phyloP scores from a whole-genome alignment of 2,329 filamentous ascomycete species.

The Raffaelea ambrosiae region DNA sequence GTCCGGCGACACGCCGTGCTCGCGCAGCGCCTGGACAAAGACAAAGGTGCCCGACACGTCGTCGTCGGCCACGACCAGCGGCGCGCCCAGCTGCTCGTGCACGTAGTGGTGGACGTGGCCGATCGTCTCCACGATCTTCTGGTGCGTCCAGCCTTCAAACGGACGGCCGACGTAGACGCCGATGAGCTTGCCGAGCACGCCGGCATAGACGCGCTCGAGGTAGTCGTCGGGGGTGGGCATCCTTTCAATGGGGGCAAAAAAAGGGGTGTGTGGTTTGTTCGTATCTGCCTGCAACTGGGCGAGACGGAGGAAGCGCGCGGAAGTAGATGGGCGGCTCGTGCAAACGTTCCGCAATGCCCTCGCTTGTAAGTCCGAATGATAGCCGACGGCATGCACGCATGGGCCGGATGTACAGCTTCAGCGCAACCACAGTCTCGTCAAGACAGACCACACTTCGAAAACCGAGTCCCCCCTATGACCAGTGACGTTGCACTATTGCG shows the following conservation, averaged over 20 bases:
- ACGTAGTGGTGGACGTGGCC: conserved; percentile 24
- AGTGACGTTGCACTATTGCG: no score
- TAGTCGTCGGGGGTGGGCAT: conserved; percentile 16
- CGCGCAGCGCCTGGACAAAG: conserved; percentile 25
- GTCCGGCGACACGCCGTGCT: conserved; percentile 14
- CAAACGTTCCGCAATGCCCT: no score
- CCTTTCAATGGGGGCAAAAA: background rate
- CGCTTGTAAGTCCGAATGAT: no score
- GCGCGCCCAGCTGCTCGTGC: conserved; percentile 18
- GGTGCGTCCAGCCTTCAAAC: conserved; percentile 27
- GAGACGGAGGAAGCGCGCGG: no score
- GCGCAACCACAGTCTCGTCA: no score
- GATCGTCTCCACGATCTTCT: conserved; percentile 20
- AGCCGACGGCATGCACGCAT: no score
- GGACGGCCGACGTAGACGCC: conserved; percentile 28
- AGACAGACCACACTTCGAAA: no score
- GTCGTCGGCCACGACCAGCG: conserved; percentile 24
- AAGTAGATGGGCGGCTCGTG: no score
- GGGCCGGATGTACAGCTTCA: no score
- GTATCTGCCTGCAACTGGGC: no score
- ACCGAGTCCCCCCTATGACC: no score
- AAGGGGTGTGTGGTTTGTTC: no score
- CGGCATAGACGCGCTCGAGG: conserved; percentile 26
- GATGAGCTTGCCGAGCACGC: conserved; percentile 28
- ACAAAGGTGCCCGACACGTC: conserved; percentile 26